Conservation (phyloP, 768 basidiomycete genomes). For the Psilocybe tampanensis region DNA sequence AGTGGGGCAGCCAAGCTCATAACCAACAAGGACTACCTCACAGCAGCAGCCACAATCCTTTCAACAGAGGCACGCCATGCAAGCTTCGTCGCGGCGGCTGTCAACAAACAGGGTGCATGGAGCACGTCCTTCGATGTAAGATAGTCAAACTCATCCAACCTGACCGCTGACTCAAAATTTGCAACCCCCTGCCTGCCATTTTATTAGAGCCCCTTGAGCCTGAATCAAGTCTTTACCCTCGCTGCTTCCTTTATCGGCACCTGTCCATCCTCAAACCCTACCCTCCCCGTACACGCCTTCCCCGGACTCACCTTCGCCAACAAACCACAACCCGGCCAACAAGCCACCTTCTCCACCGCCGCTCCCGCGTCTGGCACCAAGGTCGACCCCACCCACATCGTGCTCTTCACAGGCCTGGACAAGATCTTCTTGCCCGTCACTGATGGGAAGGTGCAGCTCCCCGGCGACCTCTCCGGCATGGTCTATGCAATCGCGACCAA, state of each 20-base stretch:
- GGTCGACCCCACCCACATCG: constrained; percentile 12
- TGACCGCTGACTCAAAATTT: neutral
- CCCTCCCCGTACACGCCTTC: constrained; percentile 54
- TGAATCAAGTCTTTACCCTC: constrained; percentile 36
- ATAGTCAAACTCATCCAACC: neutral
- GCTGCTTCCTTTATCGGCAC: constrained; percentile 49
- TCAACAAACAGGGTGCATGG: constrained; percentile 48
- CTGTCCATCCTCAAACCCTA: constrained; percentile 58
- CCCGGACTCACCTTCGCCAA: constrained; percentile 41
- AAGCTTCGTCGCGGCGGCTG: constrained; percentile 51
- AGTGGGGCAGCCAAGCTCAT: constrained; percentile 54
- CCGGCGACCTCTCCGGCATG: constrained; percentile 40
- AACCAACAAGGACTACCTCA: constrained; percentile 45
- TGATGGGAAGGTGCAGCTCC: constrained; percentile 36
- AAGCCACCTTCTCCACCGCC: constrained; percentile 11
- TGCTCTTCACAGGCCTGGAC: constrained; percentile 48
- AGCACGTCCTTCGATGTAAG: constrained; percentile 48
- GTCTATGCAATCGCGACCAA: constrained; percentile 50
- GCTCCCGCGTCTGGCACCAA: constrained; percentile 2
- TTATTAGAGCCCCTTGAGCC: constrained; percentile 22
- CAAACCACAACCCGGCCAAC: constrained; percentile 26
- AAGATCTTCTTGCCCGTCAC: constrained; percentile 32
- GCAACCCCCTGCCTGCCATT: neutral
- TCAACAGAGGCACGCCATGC: constrained; percentile 65
- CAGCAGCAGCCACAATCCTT: constrained; percentile 58